Evolutionary conservation across 139 green algal genomes (phyloP), one percentile per base, ranked within the genome.

Genomic region (Desmodesmus armatus): DNA sequence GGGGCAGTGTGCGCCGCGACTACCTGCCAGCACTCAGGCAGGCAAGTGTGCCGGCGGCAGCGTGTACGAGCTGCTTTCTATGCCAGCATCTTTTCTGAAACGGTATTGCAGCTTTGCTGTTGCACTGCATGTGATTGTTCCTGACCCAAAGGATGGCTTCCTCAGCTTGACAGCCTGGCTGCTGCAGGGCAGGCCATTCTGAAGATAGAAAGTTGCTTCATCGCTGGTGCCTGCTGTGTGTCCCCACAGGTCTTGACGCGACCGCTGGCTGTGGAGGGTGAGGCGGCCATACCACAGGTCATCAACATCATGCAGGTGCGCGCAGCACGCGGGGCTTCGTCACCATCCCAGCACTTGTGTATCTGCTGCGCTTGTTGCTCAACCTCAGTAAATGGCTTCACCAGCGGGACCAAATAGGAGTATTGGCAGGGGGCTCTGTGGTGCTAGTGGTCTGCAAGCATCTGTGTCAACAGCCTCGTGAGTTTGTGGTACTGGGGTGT

Each of bases 11-110:
- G 80, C 90, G 96, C 11, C 83, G 96, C 55, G 87, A 94, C 55
- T 98, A 98, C 92, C 74, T 96, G 47, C 91, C 92, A 19, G 80
- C 92, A 37, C 88, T 99, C 47, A 55, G 47, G 47, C 47, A 55
- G 47, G 47, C 13, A 13, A 55, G 47, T 31, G 55, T 27, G 55
- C 21, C 17, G 55, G 55, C 47, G 5, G 55, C 19, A 33, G 17
- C 55, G 29, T 65, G 55, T 3, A n/a, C n/a, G n/a, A n/a, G n/a
- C n/a, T n/a, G n/a, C n/a, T n/a, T n/a, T n/a, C n/a, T n/a, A n/a
- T n/a, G n/a, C n/a, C n/a, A n/a, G n/a, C n/a, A n/a, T n/a, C n/a
- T n/a, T n/a, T n/a, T n/a, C n/a, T n/a, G n/a, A n/a, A n/a, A n/a
- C n/a, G n/a, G n/a, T n/a, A n/a, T n/a, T n/a, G n/a, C n/a, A n/a